Conservation (phyloP, 2,329 filamentous ascomycete species). For the Metarhizium humberi region DNA sequence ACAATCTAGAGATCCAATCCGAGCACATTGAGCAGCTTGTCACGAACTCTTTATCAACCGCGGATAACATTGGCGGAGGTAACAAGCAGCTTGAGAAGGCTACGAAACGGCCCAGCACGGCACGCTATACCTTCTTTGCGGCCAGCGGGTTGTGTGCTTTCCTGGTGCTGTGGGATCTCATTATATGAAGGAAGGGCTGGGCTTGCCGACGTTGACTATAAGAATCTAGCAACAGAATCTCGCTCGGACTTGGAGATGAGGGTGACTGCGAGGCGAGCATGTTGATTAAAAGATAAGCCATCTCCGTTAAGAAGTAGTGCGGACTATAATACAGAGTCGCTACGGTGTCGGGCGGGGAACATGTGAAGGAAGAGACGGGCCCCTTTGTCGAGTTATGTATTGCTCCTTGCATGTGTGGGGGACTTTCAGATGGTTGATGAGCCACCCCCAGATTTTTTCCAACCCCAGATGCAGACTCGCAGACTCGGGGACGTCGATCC, state of each 20-base stretch:
- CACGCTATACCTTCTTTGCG: conserved; percentile 73
- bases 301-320: no score
- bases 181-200: conserved; percentile 32
- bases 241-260: no score
- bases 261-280: no score
- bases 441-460: conserved; percentile 1
- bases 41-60: conserved; percentile 69
- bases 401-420: conserved; percentile 5
- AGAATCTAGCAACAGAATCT: no score
- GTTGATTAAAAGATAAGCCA: no score
- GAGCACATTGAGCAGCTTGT: conserved; percentile 86
- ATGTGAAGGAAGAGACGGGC: no score
- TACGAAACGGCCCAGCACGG: conserved; percentile 59
- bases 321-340: no score
- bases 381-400: no score
- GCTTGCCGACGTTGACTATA: neutral
- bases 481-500: neutral
- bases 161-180: conserved; percentile 68
- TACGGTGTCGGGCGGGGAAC: no score
- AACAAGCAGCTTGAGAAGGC: conserved; percentile 90
- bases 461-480: neutral
- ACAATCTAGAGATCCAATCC: conserved; percentile 76
- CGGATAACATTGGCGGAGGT: conserved; percentile 78
- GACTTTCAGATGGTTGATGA: neutral
- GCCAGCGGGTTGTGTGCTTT: conserved; percentile 66